Evolutionary conservation across 1,284 basidiomycete genomes (phyloP).

Genomic region (Cutaneotrichosporon mucoides): DNA sequence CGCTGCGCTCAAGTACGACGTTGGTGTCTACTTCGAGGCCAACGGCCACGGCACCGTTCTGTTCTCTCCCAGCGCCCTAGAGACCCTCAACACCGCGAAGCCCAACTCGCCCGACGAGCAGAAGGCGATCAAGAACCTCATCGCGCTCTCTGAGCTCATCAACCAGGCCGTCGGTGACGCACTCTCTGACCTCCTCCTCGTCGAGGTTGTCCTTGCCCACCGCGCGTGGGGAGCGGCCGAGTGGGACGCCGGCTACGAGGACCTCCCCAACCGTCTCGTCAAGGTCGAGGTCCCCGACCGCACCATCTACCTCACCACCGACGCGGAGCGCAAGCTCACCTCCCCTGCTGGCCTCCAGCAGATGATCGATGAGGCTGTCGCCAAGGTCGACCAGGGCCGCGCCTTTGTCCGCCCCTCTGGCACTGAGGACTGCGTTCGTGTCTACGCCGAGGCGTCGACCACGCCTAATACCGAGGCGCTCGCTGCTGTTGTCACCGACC

Average conservation of each 20-base stretch:
- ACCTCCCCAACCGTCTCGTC: slow-evolving; percentile 93
- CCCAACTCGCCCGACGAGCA: slow-evolving; percentile 74
- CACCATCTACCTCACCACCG: slow-evolving; percentile 80
- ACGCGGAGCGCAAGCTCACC: slow-evolving; percentile 85
- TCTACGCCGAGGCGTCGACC: slow-evolving; percentile 88
- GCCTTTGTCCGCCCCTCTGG: slow-evolving; percentile 95
- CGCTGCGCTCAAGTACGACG: slow-evolving; percentile 86
- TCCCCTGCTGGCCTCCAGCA: slow-evolving; percentile 75
- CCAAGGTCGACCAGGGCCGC: slow-evolving; percentile 76
- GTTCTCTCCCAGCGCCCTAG: slow-evolving; percentile 73
- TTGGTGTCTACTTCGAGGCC: slow-evolving; percentile 99
- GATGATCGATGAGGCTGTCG: slow-evolving; percentile 80
- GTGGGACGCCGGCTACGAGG: slow-evolving; percentile 92
- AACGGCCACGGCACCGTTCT: slow-evolving; percentile 98
- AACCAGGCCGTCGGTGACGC: slow-evolving; percentile 99
- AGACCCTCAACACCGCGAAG: slow-evolving; percentile 60
- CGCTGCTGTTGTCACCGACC: slow-evolving; percentile 31
- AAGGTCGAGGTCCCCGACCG: slow-evolving; percentile 89
- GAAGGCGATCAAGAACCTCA: slow-evolving; percentile 70
- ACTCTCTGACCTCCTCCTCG: slow-evolving; percentile 91
- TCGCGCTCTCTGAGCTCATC: slow-evolving; percentile 76
- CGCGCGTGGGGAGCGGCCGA: slow-evolving; percentile 76
- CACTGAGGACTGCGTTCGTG: slow-evolving; percentile 96
- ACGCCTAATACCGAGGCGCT: slow-evolving; percentile 75
- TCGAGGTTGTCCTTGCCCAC: slow-evolving; percentile 87